Evolutionary conservation across 2,329 filamentous ascomycete genomes (phyloP).

Genomic region (Arthrobotrys conoides): DNA sequence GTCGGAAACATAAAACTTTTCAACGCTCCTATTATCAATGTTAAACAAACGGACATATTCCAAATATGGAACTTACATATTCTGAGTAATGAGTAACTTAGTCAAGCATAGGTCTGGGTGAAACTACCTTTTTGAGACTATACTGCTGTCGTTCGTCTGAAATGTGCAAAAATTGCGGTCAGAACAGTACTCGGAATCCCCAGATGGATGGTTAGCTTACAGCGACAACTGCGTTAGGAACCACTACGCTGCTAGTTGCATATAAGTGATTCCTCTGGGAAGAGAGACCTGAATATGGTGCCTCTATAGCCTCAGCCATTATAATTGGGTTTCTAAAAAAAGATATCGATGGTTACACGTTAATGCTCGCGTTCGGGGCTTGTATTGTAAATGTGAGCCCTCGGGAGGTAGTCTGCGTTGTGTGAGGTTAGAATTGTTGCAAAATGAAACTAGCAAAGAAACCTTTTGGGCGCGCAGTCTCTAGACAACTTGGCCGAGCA

Average conservation of each 20-base stretch:
- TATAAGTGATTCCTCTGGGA: not conserved
- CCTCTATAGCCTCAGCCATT: not conserved
- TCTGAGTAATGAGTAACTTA: not conserved
- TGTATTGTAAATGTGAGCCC: too few species aligned
- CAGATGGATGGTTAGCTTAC: constrained; percentile 26
- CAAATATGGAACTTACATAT: not conserved
- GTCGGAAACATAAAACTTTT: constrained; percentile 81
- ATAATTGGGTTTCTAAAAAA: not conserved
- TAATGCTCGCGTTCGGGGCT: too few species aligned
- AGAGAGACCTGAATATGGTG: too few species aligned
- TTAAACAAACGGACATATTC: not conserved
- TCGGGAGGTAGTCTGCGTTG: constrained; percentile 18
- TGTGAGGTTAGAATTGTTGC: constrained; percentile 19
- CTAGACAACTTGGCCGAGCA: too few species aligned
- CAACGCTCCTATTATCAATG: constrained; percentile 75
- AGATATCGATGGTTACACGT: not conserved
- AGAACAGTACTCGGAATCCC: not conserved
- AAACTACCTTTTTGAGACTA: constrained; percentile 81
- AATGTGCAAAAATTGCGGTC: not conserved
- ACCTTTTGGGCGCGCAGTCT: not conserved
- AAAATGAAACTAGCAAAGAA: not conserved
- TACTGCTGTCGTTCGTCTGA: constrained; percentile 90
- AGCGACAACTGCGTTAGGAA: constrained; percentile 41
- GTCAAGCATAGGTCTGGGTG: not conserved
- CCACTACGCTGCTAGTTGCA: not conserved